Evolutionary conservation across 768 basidiomycete species (phyloP).

Genomic region (Auriscalpium vulgare): DNA sequence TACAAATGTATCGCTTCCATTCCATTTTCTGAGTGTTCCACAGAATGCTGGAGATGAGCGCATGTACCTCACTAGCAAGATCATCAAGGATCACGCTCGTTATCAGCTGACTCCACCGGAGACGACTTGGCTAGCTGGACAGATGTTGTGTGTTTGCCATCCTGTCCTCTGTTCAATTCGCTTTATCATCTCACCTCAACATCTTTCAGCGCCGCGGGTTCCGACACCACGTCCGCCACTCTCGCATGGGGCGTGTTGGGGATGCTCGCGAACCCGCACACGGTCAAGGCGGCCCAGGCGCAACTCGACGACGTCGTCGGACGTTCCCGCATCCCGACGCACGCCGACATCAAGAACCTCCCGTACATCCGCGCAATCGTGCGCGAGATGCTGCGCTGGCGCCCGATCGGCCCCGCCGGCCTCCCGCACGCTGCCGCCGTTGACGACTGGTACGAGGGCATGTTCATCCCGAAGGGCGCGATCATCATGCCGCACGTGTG

Average conservation of each 20-base stretch:
- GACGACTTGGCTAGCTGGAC: constrained; percentile 8
- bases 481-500: constrained; percentile 22
- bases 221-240: not conserved
- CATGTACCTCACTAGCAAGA: constrained; percentile 1
- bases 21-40: not conserved
- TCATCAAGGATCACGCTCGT: constrained; percentile 1
- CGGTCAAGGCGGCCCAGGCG: constrained; percentile 9
- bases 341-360: constrained; percentile 6
- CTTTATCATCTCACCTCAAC: not conserved
- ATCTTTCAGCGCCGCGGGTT: constrained; percentile 1
- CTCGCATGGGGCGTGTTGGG: constrained; percentile 8
- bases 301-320: constrained; percentile 16
- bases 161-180: not conserved
- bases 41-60: constrained; percentile 1
- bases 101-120: constrained; percentile 4
- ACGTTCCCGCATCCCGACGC: constrained; percentile 6
- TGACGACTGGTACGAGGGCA: constrained; percentile 23
- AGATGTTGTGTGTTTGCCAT: constrained; percentile 8
- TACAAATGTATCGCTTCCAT: not conserved
- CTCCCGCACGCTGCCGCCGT: constrained; percentile 1
- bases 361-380: constrained; percentile 15
- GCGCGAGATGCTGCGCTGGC: constrained; percentile 8
- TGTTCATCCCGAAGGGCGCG: constrained; percentile 28
- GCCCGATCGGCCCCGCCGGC: not conserved
- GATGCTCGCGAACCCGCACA: constrained; percentile 12